phyloP scores from a whole-genome alignment of 768 basidiomycete species.

The Macrolepiota albuminosa region DNA sequence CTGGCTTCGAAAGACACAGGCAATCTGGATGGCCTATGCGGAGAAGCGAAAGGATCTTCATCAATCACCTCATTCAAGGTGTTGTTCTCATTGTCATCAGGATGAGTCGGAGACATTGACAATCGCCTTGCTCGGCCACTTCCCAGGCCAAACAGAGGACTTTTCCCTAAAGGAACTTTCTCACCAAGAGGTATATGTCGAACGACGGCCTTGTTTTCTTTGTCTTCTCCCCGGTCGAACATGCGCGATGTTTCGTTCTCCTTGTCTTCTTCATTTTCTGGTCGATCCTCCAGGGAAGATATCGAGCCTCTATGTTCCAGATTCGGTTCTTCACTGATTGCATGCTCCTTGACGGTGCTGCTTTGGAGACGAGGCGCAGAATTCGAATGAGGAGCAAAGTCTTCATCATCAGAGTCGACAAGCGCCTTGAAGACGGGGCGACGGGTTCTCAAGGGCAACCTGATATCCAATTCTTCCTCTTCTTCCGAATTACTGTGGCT shows the following conservation, averaged over 20 bases:
- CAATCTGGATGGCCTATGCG: constrained; percentile 23
- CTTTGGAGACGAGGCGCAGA: not conserved
- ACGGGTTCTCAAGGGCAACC: constrained; percentile 19
- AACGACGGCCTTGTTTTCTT: constrained; percentile 67
- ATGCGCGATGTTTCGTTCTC: constrained; percentile 61
- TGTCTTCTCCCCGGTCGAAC: constrained; percentile 70
- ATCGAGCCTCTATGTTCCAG: constrained; percentile 30
- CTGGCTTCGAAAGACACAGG: constrained; percentile 37
- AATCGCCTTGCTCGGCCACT: constrained; percentile 21
- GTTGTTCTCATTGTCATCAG: constrained; percentile 14
- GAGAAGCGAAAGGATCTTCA: constrained; percentile 40
- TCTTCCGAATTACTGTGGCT: constrained; percentile 19
- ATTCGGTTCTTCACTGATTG: constrained; percentile 10
- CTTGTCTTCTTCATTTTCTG: constrained; percentile 68
- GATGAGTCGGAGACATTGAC: constrained; percentile 24
- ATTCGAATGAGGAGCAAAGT: constrained; percentile 18
- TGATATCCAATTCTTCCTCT: constrained; percentile 26
- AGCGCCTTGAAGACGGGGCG: constrained; percentile 26
- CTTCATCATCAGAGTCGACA: constrained; percentile 46
- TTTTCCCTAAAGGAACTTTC: constrained; percentile 6
- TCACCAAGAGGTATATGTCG: constrained; percentile 28
- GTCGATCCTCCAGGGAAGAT: constrained; percentile 46
- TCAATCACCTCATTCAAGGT: constrained; percentile 15
- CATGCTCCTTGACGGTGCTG: not conserved
- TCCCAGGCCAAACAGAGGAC: constrained; percentile 23